phyloP scores from a whole-genome alignment of 345 rosid species.

The Arabis alpina region DNA sequence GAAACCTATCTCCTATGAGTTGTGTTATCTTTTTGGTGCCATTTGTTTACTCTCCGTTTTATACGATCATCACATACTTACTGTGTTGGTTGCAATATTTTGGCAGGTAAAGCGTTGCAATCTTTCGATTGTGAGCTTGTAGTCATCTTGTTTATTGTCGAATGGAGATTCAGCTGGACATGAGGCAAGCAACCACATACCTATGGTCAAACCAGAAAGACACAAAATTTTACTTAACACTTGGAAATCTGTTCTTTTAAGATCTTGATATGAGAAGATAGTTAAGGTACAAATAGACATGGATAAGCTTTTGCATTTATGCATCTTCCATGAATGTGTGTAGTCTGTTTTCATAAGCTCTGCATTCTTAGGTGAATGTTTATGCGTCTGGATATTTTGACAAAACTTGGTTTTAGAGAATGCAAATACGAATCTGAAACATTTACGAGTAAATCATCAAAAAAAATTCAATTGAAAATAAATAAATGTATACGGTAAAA shows the following conservation, averaged over 20 bases:
- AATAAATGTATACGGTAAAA: too few relatives aligned
- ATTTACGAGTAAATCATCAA: neutral
- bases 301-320: constrained; percentile 22
- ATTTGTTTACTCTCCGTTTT: neutral
- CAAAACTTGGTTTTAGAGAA: constrained; percentile 4
- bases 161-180: constrained; percentile 8
- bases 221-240: constrained; percentile 14
- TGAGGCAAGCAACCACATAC: constrained; percentile 17
- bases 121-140: neutral
- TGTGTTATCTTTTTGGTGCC: neutral
- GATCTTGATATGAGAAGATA: neutral
- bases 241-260: constrained; percentile 13
- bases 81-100: neutral
- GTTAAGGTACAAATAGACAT: constrained; percentile 14
- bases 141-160: constrained; percentile 2
- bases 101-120: constrained; percentile 16
- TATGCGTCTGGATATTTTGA: constrained; percentile 2
- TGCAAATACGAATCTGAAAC: constrained; percentile 7
- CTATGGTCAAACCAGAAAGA: neutral
- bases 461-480: too few relatives aligned
- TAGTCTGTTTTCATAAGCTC: constrained; percentile 1
- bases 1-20: neutral
- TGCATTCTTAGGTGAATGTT: neutral
- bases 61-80: neutral
- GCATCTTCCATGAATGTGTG: neutral